Base-by-base conservation (phyloP, 2,329 filamentous ascomycete species). In the Diplodia mutila region DNA sequence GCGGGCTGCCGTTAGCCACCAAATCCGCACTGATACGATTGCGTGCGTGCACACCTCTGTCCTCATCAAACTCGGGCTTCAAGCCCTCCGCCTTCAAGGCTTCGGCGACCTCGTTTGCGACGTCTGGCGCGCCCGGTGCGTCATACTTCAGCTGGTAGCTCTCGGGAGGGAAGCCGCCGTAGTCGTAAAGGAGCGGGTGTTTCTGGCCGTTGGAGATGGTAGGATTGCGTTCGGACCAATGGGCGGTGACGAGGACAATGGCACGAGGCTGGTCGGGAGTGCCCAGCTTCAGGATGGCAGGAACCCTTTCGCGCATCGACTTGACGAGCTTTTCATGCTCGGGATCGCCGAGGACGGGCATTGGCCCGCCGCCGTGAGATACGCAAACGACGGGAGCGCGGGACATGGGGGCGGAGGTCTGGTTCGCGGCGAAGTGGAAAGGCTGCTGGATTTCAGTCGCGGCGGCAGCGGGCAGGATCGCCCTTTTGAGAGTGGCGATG, bases 301-400 rank as follows among this genome's bases (percentile, higher is more conserved):
- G 87, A 7, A 89, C 83, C 11, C 82, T 80, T 4, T 80, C 83
- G 67, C 81, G 80, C 68, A 89, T 80, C 0, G 85, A 88, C 59
- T 80, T 76, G 42, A 82, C 81, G 70, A 89, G 84, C 48, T 77
- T 73, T 21, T 79, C 79, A 73, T 88, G 86, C 7, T 70, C 73
- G 0, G 85, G 85, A 73, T 89, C 86, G 68, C 82, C 82, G 6
- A 89, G 79, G 21, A 88, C 67, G 4, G 87, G 87, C 81, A 89
- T 80, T 2, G 87, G 87, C 1, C 87, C 80, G 29, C 79, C 79
- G 68, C 79, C 79, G 67, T 81, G 79, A 2, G 79, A 79, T 61
- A 81, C 70, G 59, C 74, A 73, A 25, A 81, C 73, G 8, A 81
- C 79, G 12, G 78, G 77, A 1, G 79, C 79, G 61, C 76, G 73